These are phyloP conservation scores for Phytophthora idaei DNA, from an alignment of 352 stramenopile genomes.

Conservation along the genomic window DNA sequence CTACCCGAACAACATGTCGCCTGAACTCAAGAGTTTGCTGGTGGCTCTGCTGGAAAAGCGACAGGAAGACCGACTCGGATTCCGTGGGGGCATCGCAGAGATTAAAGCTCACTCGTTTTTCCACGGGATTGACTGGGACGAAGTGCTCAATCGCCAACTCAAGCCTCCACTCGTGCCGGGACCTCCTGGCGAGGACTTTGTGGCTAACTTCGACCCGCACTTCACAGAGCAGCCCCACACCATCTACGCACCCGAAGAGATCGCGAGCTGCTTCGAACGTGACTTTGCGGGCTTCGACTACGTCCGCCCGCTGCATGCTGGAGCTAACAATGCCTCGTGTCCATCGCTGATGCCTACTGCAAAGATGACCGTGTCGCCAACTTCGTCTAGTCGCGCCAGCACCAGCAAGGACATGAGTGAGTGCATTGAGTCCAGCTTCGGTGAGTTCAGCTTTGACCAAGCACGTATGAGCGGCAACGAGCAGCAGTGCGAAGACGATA, in stretches of 20 bases:
- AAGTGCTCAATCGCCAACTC: slow-evolving; percentile 68
- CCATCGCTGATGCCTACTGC: slow-evolving; percentile 9
- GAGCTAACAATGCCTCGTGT: slow-evolving; percentile 1
- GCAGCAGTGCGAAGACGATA: slow-evolving; percentile 50
- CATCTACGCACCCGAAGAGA: slow-evolving; percentile 76
- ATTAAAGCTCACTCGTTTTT: slow-evolving; percentile 85
- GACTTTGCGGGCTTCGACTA: slow-evolving; percentile 89
- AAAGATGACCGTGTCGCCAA: slow-evolving; percentile 18
- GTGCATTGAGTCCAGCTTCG: slow-evolving; percentile 36
- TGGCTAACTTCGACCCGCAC: slow-evolving; percentile 88
- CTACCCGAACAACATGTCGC: slow-evolving; percentile 86
- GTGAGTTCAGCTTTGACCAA: slow-evolving; percentile 38
- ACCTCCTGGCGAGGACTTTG: slow-evolving; percentile 66
- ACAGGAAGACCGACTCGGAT: slow-evolving; percentile 79
- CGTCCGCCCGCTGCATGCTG: slow-evolving; percentile 43
- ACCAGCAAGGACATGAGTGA: slow-evolving; percentile 40
- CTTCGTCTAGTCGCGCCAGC: slow-evolving; percentile 26
- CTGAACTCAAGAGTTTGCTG: slow-evolving; percentile 77
- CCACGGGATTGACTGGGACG: slow-evolving; percentile 75
- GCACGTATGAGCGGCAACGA: slow-evolving; percentile 22
- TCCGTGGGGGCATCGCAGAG: slow-evolving; percentile 57
- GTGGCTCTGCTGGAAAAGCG: slow-evolving; percentile 81
- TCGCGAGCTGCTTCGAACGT: slow-evolving; percentile 67
- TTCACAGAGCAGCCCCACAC: slow-evolving; percentile 86
- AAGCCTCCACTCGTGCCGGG: slow-evolving; percentile 65